Evolutionary conservation across 2,329 filamentous ascomycete genomes (phyloP), one percentile per base, ranked within the genome.

Genomic region (Aspergillus novofumigatus): DNA sequence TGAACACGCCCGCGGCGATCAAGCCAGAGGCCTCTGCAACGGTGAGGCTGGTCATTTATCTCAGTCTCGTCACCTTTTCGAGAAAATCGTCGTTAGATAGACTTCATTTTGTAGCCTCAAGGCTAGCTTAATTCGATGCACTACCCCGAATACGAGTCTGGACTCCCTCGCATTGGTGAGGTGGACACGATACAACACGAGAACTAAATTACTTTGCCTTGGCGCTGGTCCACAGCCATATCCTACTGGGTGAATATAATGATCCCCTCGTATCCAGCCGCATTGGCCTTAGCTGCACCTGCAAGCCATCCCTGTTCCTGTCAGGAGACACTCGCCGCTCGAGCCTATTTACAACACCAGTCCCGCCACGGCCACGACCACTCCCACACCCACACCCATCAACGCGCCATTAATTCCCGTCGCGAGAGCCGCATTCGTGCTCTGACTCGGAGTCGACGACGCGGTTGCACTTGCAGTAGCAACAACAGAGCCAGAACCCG

Each of bases 21-120:
- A 76, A 67, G 53, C 74, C 76, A 41, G 75, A 74, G 17, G 76
- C 72, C 54, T 76, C 64, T 49, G 71, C 74, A 32, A 78, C 65
- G 2, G 72, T 75, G 26, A 72, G 32, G 5, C 21, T 28, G 32
- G 49, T 55, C 41, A 23, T 21, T 21, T n/a, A 57, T 23, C 10
- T 42, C 9, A 11, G 28, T 29, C 28, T 10, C 10, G 1, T 29
- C 10, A 11, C 9, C 9, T 29, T 11, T 29, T 29, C 10, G 9
- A 26, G 25, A 26, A 1, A 6, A 26, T 7, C 25, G 6, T 26
- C 25, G 5, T 26, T 7, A 26, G 25, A 26, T 26, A 26, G 25
- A 26, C 25, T 26, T 7, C 26, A 28, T 9, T 28, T 9, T 9
- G 26, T 28, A 28, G 7, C 26, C 7, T 28, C 8, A 29, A 29